Conservation (phyloP, 495 filamentous ascomycete species). For the Evernia prunastri region DNA sequence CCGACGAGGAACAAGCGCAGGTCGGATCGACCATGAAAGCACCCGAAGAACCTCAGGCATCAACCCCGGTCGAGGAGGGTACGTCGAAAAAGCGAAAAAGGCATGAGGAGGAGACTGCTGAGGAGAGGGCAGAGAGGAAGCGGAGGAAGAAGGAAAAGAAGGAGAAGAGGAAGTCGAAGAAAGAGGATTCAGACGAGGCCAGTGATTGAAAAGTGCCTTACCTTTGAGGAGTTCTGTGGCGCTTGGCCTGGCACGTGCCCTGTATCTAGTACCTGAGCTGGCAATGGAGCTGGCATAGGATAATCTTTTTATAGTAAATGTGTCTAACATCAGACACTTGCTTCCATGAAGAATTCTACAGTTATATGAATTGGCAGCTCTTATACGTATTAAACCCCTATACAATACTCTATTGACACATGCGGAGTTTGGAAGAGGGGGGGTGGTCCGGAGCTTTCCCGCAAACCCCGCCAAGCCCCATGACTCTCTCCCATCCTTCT, state of each 20-base stretch:
- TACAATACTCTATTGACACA: neutral
- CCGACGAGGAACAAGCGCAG: conserved; percentile 27
- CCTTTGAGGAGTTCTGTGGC: neutral
- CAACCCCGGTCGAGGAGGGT: conserved; percentile 13
- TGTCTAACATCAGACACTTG: neutral
- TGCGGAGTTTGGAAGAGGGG: neutral
- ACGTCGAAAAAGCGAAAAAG: conserved; percentile 69
- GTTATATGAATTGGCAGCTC: no score
- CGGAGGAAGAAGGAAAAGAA: neutral
- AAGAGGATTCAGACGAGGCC: conserved; percentile 47
- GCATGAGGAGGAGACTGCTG: conserved; percentile 72
- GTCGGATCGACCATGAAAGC: neutral
- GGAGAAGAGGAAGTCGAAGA: conserved; percentile 53
- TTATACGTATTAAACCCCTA: no score
- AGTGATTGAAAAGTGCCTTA: conserved; percentile 31
- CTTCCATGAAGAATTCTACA: no score
- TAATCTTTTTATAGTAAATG: neutral
- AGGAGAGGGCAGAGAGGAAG: conserved; percentile 60
- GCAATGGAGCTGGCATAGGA: neutral
- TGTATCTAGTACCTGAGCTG: neutral
- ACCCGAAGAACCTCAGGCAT: conserved; percentile 5
- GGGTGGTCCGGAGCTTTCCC: neutral
- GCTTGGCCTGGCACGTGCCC: neutral
- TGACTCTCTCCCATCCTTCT: neutral
- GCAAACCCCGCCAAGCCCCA: neutral